These are phyloP conservation scores for Pholiota adiposa DNA, from an alignment of 1,284 basidiomycete genomes.

Conservation along the genomic window DNA sequence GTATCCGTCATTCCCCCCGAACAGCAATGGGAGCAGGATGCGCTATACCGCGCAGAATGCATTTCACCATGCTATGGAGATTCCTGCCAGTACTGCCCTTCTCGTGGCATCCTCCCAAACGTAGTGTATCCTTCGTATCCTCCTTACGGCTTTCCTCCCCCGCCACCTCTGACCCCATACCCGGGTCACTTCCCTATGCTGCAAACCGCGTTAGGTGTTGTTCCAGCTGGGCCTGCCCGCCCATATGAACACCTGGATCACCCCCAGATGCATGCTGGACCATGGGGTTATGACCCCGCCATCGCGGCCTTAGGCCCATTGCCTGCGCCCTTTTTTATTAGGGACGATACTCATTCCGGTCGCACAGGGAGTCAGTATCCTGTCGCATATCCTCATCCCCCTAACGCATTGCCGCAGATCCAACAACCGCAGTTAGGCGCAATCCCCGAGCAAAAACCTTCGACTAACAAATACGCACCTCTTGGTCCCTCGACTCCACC, in stretches of 20 bases:
- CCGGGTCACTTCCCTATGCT: constrained; percentile 1
- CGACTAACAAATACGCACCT: neutral
- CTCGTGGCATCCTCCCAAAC: constrained; percentile 22
- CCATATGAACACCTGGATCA: constrained; percentile 18
- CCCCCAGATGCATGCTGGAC: constrained; percentile 8
- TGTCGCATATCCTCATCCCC: neutral
- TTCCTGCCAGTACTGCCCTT: constrained; percentile 37
- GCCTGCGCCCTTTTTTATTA: constrained; percentile 9
- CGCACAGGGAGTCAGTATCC: neutral
- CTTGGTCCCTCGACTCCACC: constrained; percentile 4
- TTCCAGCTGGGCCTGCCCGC: constrained; percentile 2
- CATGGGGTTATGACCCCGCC: constrained; percentile 22
- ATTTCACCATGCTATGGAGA: constrained; percentile 22
- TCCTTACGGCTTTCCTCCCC: constrained; percentile 25
- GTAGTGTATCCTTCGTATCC: constrained; percentile 1
- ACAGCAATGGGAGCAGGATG: constrained; percentile 19
- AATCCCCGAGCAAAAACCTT: neutral
- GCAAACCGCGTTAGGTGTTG: constrained; percentile 8
- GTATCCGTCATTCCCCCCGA: too few relatives aligned
- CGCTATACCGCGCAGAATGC: constrained; percentile 19
- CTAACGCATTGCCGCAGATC: neutral
- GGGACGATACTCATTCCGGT: constrained; percentile 4
- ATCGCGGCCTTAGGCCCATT: constrained; percentile 15
- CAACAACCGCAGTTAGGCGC: constrained; percentile 4
- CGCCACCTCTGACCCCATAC: constrained; percentile 12